A percentile compares a stretch with the other conserved stretches of the same genome.
Evolutionary conservation across 1,284 basidiomycete genomes (phyloP).

Genomic region (Sporisorium graminicola): DNA sequence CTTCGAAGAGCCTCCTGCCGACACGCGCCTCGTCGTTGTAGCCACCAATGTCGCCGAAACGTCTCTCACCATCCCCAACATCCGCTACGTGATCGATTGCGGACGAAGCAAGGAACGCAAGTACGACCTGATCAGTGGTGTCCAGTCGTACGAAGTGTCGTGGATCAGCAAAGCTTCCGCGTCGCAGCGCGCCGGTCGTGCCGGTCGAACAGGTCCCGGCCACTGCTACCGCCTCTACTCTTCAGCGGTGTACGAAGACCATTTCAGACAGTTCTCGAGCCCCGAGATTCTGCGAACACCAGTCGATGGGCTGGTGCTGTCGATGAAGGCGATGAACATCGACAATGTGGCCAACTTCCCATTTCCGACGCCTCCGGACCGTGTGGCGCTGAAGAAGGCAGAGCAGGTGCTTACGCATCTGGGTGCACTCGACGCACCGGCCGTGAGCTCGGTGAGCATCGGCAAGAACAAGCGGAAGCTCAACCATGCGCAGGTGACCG

Average conservation of each 20-base stretch:
- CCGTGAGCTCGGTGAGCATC: slow-evolving; percentile 68
- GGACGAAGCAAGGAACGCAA: slow-evolving; percentile 86
- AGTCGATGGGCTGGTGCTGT: slow-evolving; percentile 94
- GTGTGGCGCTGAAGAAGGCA: slow-evolving; percentile 81
- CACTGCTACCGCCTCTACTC: slow-evolving; percentile 84
- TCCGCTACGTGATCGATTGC: slow-evolving; percentile 81
- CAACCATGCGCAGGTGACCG: slow-evolving; percentile 76
- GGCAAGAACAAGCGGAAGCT: slow-evolving; percentile 70
- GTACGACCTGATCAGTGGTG: slow-evolving; percentile 76
- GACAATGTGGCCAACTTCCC: slow-evolving; percentile 97
- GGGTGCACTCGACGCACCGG: slow-evolving; percentile 78
- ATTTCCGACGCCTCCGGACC: slow-evolving; percentile 95
- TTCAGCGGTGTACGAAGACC: slow-evolving; percentile 86
- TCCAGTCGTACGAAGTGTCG: slow-evolving; percentile 79
- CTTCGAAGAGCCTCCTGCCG: slow-evolving; percentile 77
- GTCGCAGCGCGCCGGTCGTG: slow-evolving; percentile 79
- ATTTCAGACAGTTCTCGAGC: slow-evolving; percentile 86
- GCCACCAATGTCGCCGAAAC: slow-evolving; percentile 85
- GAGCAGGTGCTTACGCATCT: slow-evolving; percentile 85
- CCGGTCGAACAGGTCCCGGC: slow-evolving; percentile 81
- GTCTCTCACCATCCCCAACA: slow-evolving; percentile 81
- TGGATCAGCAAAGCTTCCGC: slow-evolving; percentile 85
- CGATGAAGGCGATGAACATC: slow-evolving; percentile 99
- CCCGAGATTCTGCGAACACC: slow-evolving; percentile 97
- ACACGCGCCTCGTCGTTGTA: slow-evolving; percentile 78